Conservation (phyloP, 768 basidiomycete genomes). For the Panaeolus papilionaceus region DNA sequence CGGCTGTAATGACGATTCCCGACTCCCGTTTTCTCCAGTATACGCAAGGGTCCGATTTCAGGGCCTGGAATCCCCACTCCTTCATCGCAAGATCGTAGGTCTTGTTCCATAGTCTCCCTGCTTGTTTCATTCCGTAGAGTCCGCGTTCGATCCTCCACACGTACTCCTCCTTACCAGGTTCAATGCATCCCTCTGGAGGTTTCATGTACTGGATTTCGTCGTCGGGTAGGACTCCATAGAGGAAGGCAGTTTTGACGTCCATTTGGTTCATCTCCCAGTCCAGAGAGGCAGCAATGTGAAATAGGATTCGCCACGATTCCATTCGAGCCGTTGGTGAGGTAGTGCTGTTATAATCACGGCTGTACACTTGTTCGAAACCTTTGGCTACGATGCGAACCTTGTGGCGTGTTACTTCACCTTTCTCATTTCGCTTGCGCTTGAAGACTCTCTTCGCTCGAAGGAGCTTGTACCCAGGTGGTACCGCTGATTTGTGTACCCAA, state of each 20-base stretch:
- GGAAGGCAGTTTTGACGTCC: constrained; percentile 47
- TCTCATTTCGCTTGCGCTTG: background rate
- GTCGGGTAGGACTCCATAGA: constrained; percentile 37
- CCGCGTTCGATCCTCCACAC: too few relatives aligned
- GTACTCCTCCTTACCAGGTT: background rate
- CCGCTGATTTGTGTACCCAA: background rate
- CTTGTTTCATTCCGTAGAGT: too few relatives aligned
- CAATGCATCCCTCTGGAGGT: constrained; percentile 39
- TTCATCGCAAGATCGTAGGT: constrained; percentile 19
- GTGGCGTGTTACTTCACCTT: background rate
- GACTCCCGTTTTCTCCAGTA: too few relatives aligned
- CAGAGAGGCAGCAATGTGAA: constrained; percentile 39
- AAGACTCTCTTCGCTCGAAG: background rate
- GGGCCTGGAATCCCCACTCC: constrained; percentile 9
- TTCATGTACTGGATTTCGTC: constrained; percentile 42
- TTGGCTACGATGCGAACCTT: background rate
- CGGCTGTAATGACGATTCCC: too few relatives aligned
- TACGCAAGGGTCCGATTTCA: background rate
- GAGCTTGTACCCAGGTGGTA: background rate
- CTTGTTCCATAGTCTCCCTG: background rate
- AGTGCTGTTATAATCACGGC: too few relatives aligned
- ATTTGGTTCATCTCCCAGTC: constrained; percentile 46
- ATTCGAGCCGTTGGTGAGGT: constrained; percentile 15
- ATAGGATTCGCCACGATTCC: constrained; percentile 43
- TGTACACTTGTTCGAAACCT: background rate